Evolutionary conservation across 2,329 filamentous ascomycete species (phyloP).

Genomic region (Cladosporium sp.): DNA sequence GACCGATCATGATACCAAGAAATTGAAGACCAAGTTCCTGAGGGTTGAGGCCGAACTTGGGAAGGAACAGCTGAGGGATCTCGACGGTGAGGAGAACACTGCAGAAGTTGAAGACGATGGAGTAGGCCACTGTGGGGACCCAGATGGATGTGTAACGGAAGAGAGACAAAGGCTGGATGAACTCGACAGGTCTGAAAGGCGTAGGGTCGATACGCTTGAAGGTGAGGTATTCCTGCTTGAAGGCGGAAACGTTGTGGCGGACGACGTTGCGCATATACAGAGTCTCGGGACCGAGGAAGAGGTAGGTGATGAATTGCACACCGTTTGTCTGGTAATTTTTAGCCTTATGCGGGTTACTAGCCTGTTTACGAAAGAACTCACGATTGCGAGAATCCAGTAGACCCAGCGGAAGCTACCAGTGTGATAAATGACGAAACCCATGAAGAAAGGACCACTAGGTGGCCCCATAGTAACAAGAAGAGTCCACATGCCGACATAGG

Average conservation of each 20-base stretch:
- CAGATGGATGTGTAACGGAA: slow-evolving; percentile 49
- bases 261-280: slow-evolving; percentile 50
- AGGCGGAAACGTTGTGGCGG: slow-evolving; percentile 39
- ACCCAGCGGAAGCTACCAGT: slow-evolving; percentile 58
- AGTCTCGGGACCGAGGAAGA: slow-evolving; percentile 58
- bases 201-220: slow-evolving; percentile 55
- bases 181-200: slow-evolving; percentile 52
- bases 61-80: slow-evolving; percentile 58
- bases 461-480: slow-evolving; percentile 52
- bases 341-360: neutral
- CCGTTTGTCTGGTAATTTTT: slow-evolving; percentile 51
- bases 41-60: slow-evolving; percentile 57
- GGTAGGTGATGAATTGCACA: slow-evolving; percentile 57
- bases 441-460: slow-evolving; percentile 43
- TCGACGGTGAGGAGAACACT: slow-evolving; percentile 58
- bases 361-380: slow-evolving; percentile 27
- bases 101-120: slow-evolving; percentile 59
- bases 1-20: slow-evolving; percentile 57
- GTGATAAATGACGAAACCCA: slow-evolving; percentile 51
- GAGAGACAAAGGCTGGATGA: slow-evolving; percentile 53
- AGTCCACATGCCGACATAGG: slow-evolving; percentile 61
- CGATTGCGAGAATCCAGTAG: slow-evolving; percentile 59
- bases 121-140: slow-evolving; percentile 54
- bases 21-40: slow-evolving; percentile 62
- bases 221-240: slow-evolving; percentile 48